Conservation (phyloP, 805 yeast genomes). For the Saccharomyces paradoxus region DNA sequence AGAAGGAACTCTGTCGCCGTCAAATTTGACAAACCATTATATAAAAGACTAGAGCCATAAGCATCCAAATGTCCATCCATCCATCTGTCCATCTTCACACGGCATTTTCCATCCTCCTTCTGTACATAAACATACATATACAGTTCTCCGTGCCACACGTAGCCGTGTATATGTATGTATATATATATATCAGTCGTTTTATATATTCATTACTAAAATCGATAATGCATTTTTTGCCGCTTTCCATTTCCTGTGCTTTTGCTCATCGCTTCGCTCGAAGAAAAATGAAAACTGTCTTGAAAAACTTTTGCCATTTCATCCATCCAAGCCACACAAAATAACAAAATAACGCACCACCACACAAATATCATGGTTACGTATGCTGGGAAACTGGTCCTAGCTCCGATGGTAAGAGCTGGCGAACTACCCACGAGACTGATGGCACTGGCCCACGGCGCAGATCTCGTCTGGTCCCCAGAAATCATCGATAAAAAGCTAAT, state of each 20-base stretch:
- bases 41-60: constrained; percentile 1
- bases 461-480: constrained; percentile 94
- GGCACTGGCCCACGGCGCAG: constrained; percentile 80
- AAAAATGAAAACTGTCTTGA: background rate
- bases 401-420: constrained; percentile 96
- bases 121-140: background rate
- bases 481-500: constrained; percentile 79
- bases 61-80: background rate
- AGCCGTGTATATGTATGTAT: background rate
- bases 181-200: background rate
- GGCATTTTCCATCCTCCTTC: background rate
- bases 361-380: constrained; percentile 30
- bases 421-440: constrained; percentile 84
- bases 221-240: background rate
- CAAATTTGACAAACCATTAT: constrained; percentile 16
- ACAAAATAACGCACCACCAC: background rate
- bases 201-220: background rate
- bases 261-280: constrained; percentile 6
- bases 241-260: constrained; percentile 2
- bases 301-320: background rate
- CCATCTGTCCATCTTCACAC: background rate
- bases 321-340: background rate
- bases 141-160: background rate
- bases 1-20: constrained; percentile 24
- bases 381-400: constrained; percentile 73